A percentile compares a stretch with the other conserved stretches of the same genome.
Conservation (phyloP, 139 green algal species). For the Pseudopediastrum boryanum region DNA sequence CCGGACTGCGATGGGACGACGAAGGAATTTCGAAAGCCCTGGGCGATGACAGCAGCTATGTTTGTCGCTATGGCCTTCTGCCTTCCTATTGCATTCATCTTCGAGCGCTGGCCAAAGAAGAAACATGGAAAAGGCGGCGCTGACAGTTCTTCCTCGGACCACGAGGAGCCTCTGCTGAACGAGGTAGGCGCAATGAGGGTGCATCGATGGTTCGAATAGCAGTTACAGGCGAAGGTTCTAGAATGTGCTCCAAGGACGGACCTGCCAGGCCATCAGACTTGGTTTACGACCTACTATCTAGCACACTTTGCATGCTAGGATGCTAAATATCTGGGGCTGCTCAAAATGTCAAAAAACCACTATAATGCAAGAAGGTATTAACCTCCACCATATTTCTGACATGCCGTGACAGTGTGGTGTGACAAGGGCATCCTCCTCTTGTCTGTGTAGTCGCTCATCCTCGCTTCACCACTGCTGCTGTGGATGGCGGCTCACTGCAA, state of each 20-base stretch:
- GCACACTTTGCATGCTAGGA: no score
- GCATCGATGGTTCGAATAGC: neutral
- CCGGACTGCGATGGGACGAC: conserved; percentile 12
- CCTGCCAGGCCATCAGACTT: neutral
- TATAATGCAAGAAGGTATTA: no score
- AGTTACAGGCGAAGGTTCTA: neutral
- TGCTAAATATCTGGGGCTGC: no score
- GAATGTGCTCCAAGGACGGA: neutral
- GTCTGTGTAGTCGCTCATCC: no score
- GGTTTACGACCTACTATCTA: neutral
- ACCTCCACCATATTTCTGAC: no score
- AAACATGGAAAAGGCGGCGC: conserved; percentile 25
- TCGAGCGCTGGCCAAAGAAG: neutral
- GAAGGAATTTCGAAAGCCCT: conserved; percentile 47
- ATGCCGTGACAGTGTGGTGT: no score
- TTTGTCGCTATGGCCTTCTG: conserved; percentile 35
- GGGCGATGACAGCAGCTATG: conserved; percentile 35
- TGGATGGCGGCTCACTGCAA: no score
- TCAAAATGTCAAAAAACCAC: no score
- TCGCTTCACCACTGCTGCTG: no score
- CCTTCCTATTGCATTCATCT: conserved; percentile 19
- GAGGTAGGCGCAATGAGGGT: neutral
- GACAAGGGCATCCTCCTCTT: no score
- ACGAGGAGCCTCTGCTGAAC: neutral
- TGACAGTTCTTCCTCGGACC: conserved; percentile 15